phyloP scores from a whole-genome alignment of 345 rosid genomes.

The Erodium maritimum region DNA sequence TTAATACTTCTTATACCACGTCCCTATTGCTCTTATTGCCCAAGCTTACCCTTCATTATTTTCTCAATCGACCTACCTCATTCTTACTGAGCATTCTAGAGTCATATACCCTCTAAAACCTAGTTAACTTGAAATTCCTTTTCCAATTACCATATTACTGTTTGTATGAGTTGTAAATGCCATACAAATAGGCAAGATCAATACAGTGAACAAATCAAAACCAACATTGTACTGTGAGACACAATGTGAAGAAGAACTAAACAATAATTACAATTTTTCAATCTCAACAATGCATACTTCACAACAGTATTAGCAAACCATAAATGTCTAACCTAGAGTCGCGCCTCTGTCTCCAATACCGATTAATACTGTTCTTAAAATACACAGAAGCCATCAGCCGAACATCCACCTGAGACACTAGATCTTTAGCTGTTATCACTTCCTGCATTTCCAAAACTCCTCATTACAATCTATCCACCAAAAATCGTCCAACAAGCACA shows the following conservation, averaged over 20 bases:
- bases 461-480: constrained; percentile 8
- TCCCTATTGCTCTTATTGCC: not conserved
- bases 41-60: too few relatives aligned
- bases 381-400: constrained; percentile 89
- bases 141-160: not conserved
- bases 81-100: too few relatives aligned
- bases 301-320: not conserved
- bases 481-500: not conserved
- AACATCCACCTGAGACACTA: constrained; percentile 76
- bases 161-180: not conserved
- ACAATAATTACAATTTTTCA: not conserved
- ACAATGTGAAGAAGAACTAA: not conserved
- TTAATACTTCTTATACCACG: not conserved
- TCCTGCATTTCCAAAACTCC: constrained; percentile 39
- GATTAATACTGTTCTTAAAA: constrained; percentile 79
- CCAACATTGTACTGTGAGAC: not conserved
- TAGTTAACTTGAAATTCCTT: too few relatives aligned
- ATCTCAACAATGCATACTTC: not conserved
- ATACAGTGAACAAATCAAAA: not conserved
- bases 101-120: not conserved
- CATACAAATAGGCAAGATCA: not conserved
- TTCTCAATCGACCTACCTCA: not conserved
- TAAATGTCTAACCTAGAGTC: constrained; percentile 44
- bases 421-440: constrained; percentile 83
- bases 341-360: constrained; percentile 84